phyloP scores from a whole-genome alignment of 148 eudicot genomes.

The Diospyros lotus region DNA sequence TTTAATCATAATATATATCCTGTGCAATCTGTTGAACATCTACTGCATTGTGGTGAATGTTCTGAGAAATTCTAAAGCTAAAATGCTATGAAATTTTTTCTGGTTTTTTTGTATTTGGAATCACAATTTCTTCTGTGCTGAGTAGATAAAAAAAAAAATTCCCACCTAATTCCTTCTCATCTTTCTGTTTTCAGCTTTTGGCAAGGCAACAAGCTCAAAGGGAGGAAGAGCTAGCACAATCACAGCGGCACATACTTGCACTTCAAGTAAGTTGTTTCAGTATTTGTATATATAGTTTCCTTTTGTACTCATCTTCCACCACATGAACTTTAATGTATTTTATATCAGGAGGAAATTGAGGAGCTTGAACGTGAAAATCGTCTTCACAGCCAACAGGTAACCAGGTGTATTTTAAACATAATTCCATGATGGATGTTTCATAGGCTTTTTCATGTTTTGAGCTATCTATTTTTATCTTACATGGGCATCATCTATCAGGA shows the following conservation, averaged over 20 bases:
- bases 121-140: not conserved
- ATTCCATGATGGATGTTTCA: not conserved
- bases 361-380: conserved; percentile 98
- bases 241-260: conserved; percentile 97
- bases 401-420: not conserved
- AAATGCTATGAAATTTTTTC: not conserved
- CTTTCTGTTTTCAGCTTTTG: conserved; percentile 48
- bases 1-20: not conserved
- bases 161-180: not conserved
- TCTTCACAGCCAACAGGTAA: conserved; percentile 92
- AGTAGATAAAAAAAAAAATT: not conserved
- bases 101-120: not conserved
- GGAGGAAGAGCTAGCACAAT: conserved; percentile 96
- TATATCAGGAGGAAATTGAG: conserved; percentile 86
- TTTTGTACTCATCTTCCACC: not conserved
- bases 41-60: not conserved
- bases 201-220: conserved; percentile 99
- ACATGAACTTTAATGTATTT: conserved; percentile 20
- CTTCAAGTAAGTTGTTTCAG: conserved; percentile 65
- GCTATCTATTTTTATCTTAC: not conserved
- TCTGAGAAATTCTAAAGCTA: not conserved
- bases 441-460: not conserved
- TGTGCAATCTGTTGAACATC: not conserved
- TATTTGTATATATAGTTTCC: not conserved
- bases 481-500: not conserved